Evolutionary conservation across 352 stramenopile genomes (phyloP).

Genomic region (Pythium aquatile): DNA sequence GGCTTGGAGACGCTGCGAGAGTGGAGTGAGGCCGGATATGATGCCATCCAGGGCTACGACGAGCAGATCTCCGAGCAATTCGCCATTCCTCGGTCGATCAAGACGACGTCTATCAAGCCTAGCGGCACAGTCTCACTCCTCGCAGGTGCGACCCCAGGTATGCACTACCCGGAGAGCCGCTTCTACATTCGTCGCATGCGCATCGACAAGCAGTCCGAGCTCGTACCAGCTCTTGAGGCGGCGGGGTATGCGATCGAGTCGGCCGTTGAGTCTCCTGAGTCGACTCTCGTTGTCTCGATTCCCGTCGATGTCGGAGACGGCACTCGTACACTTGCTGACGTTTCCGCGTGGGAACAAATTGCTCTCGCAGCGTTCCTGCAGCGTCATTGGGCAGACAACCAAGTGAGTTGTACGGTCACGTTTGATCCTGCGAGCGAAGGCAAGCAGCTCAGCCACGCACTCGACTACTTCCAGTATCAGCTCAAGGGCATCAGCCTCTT

Average conservation of each 20-base stretch:
- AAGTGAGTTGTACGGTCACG: constrained; percentile 93
- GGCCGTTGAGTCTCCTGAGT: constrained; percentile 50
- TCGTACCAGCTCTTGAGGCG: constrained; percentile 65
- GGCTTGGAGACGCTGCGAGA: constrained; percentile 80
- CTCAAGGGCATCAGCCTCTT: constrained; percentile 92
- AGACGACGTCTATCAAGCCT: constrained; percentile 91
- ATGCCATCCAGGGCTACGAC: constrained; percentile 75
- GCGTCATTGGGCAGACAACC: constrained; percentile 93
- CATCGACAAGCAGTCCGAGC: constrained; percentile 76
- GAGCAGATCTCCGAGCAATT: constrained; percentile 65
- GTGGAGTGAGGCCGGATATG: constrained; percentile 89
- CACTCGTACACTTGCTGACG: constrained; percentile 76
- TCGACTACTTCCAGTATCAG: constrained; percentile 94
- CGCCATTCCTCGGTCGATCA: constrained; percentile 87
- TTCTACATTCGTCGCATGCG: constrained; percentile 93
- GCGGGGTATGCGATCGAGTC: constrained; percentile 85
- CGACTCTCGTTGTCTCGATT: constrained; percentile 90
- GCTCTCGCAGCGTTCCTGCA: constrained; percentile 91
- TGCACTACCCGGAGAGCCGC: constrained; percentile 92
- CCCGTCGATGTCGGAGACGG: constrained; percentile 87
- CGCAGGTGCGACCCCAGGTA: constrained; percentile 89
- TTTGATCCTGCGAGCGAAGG: constrained; percentile 90
- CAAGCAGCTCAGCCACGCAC: constrained; percentile 67
- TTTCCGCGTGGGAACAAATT: constrained; percentile 94
- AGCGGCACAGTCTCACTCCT: constrained; percentile 92